A percentile compares a stretch with the other conserved stretches of the same genome.
Conservation (phyloP, 345 rosid genomes). For the Geranium rotundifolium region DNA sequence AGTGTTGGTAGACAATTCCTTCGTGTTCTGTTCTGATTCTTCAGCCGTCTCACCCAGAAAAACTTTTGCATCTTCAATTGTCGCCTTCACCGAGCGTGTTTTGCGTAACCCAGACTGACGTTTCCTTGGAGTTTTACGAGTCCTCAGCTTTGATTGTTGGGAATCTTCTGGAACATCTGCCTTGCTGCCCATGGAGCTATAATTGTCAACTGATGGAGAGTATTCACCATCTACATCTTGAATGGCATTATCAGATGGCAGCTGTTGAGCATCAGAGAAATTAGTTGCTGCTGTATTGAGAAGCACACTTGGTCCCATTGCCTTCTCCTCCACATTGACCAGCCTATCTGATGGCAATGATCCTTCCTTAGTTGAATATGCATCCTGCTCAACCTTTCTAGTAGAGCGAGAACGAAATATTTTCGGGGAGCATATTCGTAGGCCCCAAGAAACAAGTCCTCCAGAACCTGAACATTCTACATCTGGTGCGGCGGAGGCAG, state of each 20-base stretch:
- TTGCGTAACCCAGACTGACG: conserved; percentile 38
- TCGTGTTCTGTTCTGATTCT: conserved; percentile 13
- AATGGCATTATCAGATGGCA: conserved; percentile 18
- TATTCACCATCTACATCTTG: conserved; percentile 23
- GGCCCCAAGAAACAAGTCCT: conserved; percentile 37
- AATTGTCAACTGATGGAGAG: conserved; percentile 41
- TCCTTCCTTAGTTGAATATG: conserved; percentile 16
- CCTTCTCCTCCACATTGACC: conserved; percentile 16
- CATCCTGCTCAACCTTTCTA: conserved; percentile 29
- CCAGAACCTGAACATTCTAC: conserved; percentile 28
- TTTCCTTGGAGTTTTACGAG: conserved; percentile 36
- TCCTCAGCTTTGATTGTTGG: conserved; percentile 42
- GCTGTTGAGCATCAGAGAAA: conserved; percentile 16
- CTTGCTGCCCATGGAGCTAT: conserved; percentile 37
- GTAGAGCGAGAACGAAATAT: conserved; percentile 51
- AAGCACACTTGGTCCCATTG: conserved; percentile 13
- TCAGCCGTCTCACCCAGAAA: conserved; percentile 31
- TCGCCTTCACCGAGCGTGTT: conserved; percentile 37
- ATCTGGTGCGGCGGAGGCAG: conserved; percentile 22
- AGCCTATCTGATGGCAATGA: conserved; percentile 10
- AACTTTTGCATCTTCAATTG: conserved; percentile 44
- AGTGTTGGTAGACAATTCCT: conserved; percentile 1
- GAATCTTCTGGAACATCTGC: conserved; percentile 43
- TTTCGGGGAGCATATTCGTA: conserved; percentile 51
- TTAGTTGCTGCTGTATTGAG: conserved; percentile 5